These are phyloP conservation scores for Persicaria maculosa DNA, from an alignment of 148 eudicot genomes.

Conservation along the genomic window DNA sequence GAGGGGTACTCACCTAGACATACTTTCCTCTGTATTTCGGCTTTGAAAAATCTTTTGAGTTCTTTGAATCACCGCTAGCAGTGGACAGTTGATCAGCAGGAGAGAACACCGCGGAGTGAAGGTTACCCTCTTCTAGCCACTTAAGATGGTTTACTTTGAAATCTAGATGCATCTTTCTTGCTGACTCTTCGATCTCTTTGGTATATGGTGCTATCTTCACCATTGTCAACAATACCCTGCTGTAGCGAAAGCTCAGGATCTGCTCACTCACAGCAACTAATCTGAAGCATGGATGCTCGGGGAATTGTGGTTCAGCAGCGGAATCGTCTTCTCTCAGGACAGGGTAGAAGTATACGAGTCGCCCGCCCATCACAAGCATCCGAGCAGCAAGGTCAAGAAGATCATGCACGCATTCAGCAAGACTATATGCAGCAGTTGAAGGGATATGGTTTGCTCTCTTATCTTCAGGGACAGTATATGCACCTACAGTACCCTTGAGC, in stretches of 20 bases:
- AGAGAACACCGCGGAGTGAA: constrained; percentile 85
- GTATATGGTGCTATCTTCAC: constrained; percentile 73
- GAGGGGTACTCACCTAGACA: constrained; percentile 25
- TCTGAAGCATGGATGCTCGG: constrained; percentile 90
- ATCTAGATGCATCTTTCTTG: constrained; percentile 52
- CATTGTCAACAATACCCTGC: constrained; percentile 89
- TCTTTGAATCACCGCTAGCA: constrained; percentile 37
- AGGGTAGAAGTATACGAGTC: constrained; percentile 91
- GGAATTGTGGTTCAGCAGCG: constrained; percentile 55
- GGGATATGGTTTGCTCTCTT: constrained; percentile 91
- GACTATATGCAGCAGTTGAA: constrained; percentile 89
- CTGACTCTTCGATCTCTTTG: constrained; percentile 48
- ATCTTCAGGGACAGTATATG: constrained; percentile 90
- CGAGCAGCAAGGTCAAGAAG: constrained; percentile 80
- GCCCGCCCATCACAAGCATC: constrained; percentile 88
- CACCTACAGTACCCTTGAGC: constrained; percentile 64
- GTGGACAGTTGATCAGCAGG: constrained; percentile 33
- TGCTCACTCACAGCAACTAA: constrained; percentile 81
- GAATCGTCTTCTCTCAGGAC: constrained; percentile 72
- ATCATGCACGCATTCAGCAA: constrained; percentile 94
- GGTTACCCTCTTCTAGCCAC: constrained; percentile 94
- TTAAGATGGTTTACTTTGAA: constrained; percentile 80
- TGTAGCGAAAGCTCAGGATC: constrained; percentile 79
- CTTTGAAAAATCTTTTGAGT: constrained; percentile 45
- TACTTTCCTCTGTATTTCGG: constrained; percentile 87